Evolutionary conservation across 805 yeast species (phyloP), one percentile per base, ranked within the genome.

Genomic region (Ogataea trehalophila): DNA sequence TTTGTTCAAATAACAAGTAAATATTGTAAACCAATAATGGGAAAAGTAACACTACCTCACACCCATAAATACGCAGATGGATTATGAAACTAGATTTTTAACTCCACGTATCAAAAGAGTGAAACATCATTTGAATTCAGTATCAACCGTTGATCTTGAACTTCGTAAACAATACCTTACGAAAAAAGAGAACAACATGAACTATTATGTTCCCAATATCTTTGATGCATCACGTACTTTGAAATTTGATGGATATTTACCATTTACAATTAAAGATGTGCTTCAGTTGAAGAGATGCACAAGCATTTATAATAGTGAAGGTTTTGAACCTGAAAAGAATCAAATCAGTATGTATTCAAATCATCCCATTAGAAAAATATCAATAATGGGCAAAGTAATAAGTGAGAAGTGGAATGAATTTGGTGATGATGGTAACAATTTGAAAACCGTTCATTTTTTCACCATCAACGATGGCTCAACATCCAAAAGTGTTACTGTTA

Each of bases 311-410:
- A 62, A 57, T 3, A 43, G 46, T n/a, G 48, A 54, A 14, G 70
- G 66, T 1, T 39, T 48, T 15, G 39, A 47, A 1, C 51, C 58
- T 0, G 41, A 46, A 17, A 41, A 29, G 2, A 44, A 56, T 3
- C 51, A 53, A 9, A 62, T 65, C 5, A 47, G 67, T 4, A 53
- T 77, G 58, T 56, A 66, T 36, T 56, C 59, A 1, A 77, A 77
- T 49, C 74, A 75, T 57, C 82, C 82, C 0, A 43, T 76, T 2
- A 52, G 58, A 17, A 54, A 53, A 18, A 54, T 77, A 0, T 51
- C 53, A 14, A 47, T 77, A 0, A 41, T 60, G 34, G 82, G 80
- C 0, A 55, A 59, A 15, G 57, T 75, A 3, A 51, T 62, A 2
- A 67, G 68, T 29, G 70, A 64, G 61, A 62, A 49, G 50, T 49